Evolutionary conservation across 805 yeast species (phyloP), one percentile per base, ranked within the genome.

Genomic region (Candida quercuum): DNA sequence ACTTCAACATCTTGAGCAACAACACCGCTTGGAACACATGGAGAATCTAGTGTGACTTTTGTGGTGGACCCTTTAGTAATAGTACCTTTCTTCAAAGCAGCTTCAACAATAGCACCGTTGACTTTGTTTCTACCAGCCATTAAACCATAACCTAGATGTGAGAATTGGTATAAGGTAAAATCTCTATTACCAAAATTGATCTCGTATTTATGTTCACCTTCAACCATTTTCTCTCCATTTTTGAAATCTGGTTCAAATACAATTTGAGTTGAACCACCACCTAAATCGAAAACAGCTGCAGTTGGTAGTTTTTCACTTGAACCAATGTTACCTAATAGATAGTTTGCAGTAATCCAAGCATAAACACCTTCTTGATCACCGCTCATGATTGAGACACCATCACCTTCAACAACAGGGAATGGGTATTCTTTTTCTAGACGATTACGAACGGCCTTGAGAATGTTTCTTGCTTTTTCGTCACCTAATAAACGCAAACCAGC

Each of bases 241-340:
- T 60, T 55, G 56, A 79, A 78, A n/a, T 73, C 72, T 17, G 99
- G 99, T 69, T 93, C 98, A 61, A 93, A 93, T 6, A 93, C 99
- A 65, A 93, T 88, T 66, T 94, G 99, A 12, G 99, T 93, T 6
- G 97, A 87, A 4, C 98, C 98, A 54, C 99, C 99, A 51, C 99
- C 99, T 42, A 93, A 74, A 61, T 93, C 99, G 56, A 93, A 93
- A 10, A 93, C 95, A 17, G 98, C 99, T 35, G 95, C 95, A 11
- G 99, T 93, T 22, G 95, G 88, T 19, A 65, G 59, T 61, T 81
- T 82, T 28, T 76, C 80, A 23, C 63, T 59, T 17, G 78, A 60
- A 13, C 98, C 99, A 59, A 93, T 91, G 66, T 91, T 93, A 29
- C 97, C 98, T 50, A 91, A 72, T 47, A 93, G 67, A 60, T 81